These are phyloP conservation scores for Arachis hypogaea DNA, from an alignment of 306 rosid genomes.

Conservation along the genomic window DNA sequence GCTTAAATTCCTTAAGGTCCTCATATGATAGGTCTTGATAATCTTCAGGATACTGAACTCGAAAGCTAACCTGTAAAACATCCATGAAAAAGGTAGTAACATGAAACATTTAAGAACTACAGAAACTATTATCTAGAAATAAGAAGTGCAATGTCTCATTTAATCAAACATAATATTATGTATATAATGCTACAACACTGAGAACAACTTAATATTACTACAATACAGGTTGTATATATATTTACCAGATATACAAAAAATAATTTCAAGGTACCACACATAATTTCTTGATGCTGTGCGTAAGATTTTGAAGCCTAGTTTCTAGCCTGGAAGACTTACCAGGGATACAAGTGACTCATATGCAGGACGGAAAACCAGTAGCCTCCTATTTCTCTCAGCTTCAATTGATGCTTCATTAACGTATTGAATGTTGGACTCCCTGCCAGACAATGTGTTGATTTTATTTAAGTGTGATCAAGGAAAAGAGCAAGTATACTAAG, in stretches of 20 bases:
- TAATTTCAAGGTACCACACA: conserved; percentile 24
- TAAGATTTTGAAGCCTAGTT: conserved; percentile 15
- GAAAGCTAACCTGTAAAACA: conserved; percentile 80
- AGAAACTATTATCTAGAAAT: conserved; percentile 2
- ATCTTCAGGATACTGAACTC: conserved; percentile 97
- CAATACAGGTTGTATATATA: background rate
- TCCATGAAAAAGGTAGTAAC: conserved; percentile 30
- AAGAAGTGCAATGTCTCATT: background rate
- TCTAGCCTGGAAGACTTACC: conserved; percentile 61
- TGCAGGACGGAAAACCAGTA: conserved; percentile 80
- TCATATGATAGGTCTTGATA: conserved; percentile 87
- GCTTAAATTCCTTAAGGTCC: conserved; percentile 96
- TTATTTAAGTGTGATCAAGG: conserved; percentile 39
- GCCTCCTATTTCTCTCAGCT: conserved; percentile 90
- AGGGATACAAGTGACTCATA: conserved; percentile 94
- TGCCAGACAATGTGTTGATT: conserved; percentile 46
- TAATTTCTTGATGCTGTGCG: conserved; percentile 1
- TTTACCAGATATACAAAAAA: conserved; percentile 25
- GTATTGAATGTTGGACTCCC: conserved; percentile 76
- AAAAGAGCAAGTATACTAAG: conserved; percentile 22
- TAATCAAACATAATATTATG: conserved; percentile 26
- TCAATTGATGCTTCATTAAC: conserved; percentile 74
- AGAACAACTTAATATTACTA: conserved; percentile 2
- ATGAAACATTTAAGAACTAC: conserved; percentile 20
- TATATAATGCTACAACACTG: conserved; percentile 38